These are phyloP conservation scores for Spergularia bocconei DNA, from an alignment of 148 eudicot species.

Conservation along the genomic window DNA sequence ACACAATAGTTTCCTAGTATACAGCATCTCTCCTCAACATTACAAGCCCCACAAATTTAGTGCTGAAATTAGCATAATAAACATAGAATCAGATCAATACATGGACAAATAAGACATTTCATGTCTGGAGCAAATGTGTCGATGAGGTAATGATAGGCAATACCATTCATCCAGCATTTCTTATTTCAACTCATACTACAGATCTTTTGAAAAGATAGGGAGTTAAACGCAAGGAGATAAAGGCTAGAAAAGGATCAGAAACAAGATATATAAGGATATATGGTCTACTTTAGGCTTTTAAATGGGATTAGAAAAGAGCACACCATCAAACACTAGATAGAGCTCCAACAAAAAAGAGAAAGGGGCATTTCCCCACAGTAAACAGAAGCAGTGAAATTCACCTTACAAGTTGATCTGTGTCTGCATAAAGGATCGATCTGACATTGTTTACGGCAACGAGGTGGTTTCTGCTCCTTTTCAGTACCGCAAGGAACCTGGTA, in stretches of 20 bases:
- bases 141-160: background rate
- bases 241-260: too few species aligned
- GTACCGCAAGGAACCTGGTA: conserved; percentile 97
- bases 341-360: conserved; percentile 10
- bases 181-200: background rate
- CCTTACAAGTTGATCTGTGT: conserved; percentile 69
- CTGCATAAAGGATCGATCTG: conserved; percentile 66
- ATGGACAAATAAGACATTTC: background rate
- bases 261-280: background rate
- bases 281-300: background rate
- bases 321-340: background rate
- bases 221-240: too few species aligned
- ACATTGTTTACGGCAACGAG: conserved; percentile 83
- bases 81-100: background rate
- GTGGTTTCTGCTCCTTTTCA: conserved; percentile 87
- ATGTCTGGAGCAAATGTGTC: background rate
- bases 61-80: background rate
- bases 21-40: too few species aligned
- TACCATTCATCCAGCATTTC: background rate
- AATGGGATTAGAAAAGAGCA: background rate
- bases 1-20: too few species aligned
- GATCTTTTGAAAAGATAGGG: background rate
- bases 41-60: background rate
- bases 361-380: background rate
- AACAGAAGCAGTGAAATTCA: conserved; percentile 25